phyloP scores from a whole-genome alignment of 176 grass and related monocot species.

The Aegilops sharonensis region DNA sequence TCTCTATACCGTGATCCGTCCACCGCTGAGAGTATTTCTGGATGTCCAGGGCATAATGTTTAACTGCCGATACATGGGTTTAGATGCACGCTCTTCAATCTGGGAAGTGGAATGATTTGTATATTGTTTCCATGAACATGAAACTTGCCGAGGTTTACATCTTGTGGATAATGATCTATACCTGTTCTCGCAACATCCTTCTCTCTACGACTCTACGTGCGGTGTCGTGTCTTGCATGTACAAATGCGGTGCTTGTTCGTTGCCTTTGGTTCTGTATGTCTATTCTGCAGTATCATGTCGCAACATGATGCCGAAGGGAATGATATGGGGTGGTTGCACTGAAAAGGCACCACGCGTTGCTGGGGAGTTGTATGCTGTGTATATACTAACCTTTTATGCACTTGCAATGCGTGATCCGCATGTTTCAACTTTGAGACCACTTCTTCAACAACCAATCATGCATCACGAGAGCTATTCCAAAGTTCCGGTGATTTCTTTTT shows the following conservation, averaged over 20 bases:
- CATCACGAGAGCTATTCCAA: neutral
- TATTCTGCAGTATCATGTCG: neutral
- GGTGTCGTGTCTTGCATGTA: neutral
- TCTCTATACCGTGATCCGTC: neutral
- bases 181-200: neutral
- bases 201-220: neutral
- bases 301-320: neutral
- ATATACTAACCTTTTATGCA: neutral
- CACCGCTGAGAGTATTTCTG: neutral
- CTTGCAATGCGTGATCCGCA: neutral
- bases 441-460: neutral
- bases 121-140: conserved; percentile 21
- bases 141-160: conserved; percentile 8
- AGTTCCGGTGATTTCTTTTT: neutral
- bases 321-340: neutral
- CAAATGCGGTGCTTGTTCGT: neutral
- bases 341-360: neutral
- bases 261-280: neutral
- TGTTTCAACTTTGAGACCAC: neutral
- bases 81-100: conserved; percentile 9
- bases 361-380: neutral
- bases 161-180: neutral
- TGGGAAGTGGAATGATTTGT: conserved; percentile 25
- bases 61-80: conserved; percentile 26
- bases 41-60: neutral